phyloP scores from a whole-genome alignment of 805 yeast species.

The Kluyveromyces siamensis region DNA sequence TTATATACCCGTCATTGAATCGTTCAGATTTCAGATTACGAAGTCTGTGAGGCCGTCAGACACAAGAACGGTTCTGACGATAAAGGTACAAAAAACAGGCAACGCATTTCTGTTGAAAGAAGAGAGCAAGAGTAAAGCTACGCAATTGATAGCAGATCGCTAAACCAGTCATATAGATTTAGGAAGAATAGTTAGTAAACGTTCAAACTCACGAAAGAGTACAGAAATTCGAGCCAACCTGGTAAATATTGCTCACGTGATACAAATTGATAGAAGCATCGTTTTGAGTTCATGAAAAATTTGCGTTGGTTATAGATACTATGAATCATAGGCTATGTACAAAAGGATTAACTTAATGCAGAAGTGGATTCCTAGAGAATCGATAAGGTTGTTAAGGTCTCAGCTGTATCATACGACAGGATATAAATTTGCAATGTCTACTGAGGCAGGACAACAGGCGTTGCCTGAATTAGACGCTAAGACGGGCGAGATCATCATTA shows the following conservation, averaged over 20 bases:
- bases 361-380: background rate
- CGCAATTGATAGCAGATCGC: too few relatives aligned
- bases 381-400: slow-evolving; percentile 1
- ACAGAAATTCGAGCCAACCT: too few relatives aligned
- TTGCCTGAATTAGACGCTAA: slow-evolving; percentile 30
- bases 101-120: too few relatives aligned
- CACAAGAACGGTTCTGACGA: too few relatives aligned
- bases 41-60: too few relatives aligned
- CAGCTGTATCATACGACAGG: slow-evolving; percentile 1
- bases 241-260: background rate
- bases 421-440: background rate
- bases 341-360: background rate
- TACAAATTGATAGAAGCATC: background rate
- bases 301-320: background rate
- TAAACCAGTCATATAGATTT: too few relatives aligned
- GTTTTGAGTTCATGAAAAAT: background rate
- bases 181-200: too few relatives aligned
- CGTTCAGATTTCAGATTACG: too few relatives aligned
- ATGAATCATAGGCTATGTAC: background rate
- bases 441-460: slow-evolving; percentile 17
- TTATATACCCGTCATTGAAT: too few relatives aligned
- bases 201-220: too few relatives aligned
- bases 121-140: too few relatives aligned
- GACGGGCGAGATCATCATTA: slow-evolving; percentile 30
- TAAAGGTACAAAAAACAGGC: too few relatives aligned